These are phyloP conservation scores for Scortechinia acanthostroma DNA, from an alignment of 2,329 filamentous ascomycete genomes.

Conservation along the genomic window DNA sequence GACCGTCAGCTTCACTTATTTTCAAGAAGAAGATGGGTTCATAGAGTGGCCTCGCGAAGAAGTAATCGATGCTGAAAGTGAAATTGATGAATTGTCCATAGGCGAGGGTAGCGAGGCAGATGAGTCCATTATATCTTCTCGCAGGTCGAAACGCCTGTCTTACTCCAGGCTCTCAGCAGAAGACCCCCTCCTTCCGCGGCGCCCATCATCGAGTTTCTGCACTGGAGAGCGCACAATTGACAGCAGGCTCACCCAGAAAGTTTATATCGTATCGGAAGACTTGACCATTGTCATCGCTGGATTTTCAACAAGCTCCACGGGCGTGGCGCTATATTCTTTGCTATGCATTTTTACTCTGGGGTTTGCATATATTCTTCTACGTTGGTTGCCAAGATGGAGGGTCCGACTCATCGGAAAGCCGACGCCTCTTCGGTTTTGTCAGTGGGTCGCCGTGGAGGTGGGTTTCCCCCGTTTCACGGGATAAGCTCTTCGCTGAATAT, in stretches of 20 bases:
- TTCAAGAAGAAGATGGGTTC: conserved; percentile 42
- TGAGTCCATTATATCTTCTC: background rate
- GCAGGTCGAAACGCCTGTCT: background rate
- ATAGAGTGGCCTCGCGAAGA: background rate
- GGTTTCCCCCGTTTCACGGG: conserved; percentile 14
- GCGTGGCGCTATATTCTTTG: conserved; percentile 61
- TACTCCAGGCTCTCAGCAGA: conserved; percentile 34
- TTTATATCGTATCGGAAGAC: conserved; percentile 89
- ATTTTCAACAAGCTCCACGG: conserved; percentile 70
- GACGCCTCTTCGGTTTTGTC: conserved; percentile 64
- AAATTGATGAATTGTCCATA: background rate
- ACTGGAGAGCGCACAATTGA: conserved; percentile 17
- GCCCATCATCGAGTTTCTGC: background rate
- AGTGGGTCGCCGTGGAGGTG: conserved; percentile 88
- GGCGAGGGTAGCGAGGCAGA: background rate
- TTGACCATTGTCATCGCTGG: conserved; percentile 88
- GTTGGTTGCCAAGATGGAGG: conserved; percentile 86
- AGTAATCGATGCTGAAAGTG: background rate
- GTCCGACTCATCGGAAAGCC: conserved; percentile 68
- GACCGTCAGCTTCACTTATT: conserved; percentile 82
- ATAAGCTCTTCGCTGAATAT: conserved; percentile 15
- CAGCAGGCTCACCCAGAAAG: conserved; percentile 70
- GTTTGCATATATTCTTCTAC: conserved; percentile 73
- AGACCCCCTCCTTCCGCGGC: conserved; percentile 19
- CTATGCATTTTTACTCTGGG: conserved; percentile 71